Evolutionary conservation across 495 filamentous ascomycete species (phyloP).

Genomic region (Xylaria cubensis): DNA sequence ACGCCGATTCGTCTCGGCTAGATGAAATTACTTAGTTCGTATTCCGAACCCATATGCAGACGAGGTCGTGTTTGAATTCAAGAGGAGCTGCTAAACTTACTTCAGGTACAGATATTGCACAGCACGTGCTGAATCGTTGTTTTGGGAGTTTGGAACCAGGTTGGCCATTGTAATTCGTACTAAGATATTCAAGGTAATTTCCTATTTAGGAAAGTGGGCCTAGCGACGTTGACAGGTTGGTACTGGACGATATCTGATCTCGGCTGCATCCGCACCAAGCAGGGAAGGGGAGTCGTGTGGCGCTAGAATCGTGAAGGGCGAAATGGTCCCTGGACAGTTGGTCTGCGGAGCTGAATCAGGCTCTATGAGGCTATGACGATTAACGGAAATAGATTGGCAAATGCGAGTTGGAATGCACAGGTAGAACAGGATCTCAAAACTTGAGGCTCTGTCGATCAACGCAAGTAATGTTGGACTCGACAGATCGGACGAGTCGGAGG

Average conservation of each 20-base stretch:
- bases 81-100: constrained; percentile 23
- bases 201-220: constrained; percentile 32
- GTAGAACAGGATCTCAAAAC: background rate
- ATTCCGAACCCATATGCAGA: background rate
- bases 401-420: background rate
- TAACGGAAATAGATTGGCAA: background rate
- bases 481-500: constrained; percentile 23
- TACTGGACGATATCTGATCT: constrained; percentile 6
- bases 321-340: background rate
- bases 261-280: constrained; percentile 18
- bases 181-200: constrained; percentile 23
- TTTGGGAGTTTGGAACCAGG: constrained; percentile 27
- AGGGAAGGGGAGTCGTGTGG: constrained; percentile 2
- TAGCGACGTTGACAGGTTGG: constrained; percentile 2
- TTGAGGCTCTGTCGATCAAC: constrained; percentile 21
- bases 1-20: constrained; percentile 30
- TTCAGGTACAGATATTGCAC: constrained; percentile 39
- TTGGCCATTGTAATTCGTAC: constrained; percentile 31
- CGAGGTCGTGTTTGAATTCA: background rate
- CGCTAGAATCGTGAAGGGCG: background rate
- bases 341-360: background rate
- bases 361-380: background rate
- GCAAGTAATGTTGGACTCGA: constrained; percentile 24
- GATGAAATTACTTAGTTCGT: background rate
- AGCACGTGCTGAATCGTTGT: constrained; percentile 34